Evolutionary conservation across 176 grass and related monocot species (phyloP).

Genomic region (Typha latifolia): DNA sequence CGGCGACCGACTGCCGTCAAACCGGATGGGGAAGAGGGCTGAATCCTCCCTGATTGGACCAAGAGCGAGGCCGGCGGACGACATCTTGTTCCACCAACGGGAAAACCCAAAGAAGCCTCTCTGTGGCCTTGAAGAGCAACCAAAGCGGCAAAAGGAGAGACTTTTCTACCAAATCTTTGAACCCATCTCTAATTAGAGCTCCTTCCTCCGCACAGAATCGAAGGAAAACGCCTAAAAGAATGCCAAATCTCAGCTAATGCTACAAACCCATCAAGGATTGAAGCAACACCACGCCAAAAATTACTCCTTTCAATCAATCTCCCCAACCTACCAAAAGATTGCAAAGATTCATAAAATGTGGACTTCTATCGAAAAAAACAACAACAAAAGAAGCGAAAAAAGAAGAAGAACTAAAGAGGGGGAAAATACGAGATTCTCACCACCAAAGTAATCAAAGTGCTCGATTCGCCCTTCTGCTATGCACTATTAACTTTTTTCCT

Average conservation of each 20-base stretch:
- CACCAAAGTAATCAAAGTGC: background rate
- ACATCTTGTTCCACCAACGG: constrained; percentile 30
- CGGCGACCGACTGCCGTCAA: constrained; percentile 22
- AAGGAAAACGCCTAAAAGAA: constrained; percentile 39
- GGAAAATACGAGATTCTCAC: background rate
- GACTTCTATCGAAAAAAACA: background rate
- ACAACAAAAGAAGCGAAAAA: no score
- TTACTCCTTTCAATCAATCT: background rate
- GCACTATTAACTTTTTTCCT: background rate
- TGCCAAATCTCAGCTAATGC: background rate
- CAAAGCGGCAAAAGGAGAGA: background rate
- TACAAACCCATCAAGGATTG: background rate
- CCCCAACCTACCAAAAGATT: background rate
- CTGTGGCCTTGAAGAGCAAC: constrained; percentile 1
- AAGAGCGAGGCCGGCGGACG: constrained; percentile 29
- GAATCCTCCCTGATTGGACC: constrained; percentile 29
- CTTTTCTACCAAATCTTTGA: constrained; percentile 23
- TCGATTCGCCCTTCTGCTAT: background rate
- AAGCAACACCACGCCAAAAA: background rate
- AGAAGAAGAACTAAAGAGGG: background rate
- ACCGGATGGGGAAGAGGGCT: constrained; percentile 27
- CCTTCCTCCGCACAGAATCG: constrained; percentile 25
- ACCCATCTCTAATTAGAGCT: constrained; percentile 31
- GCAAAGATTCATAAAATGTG: background rate
- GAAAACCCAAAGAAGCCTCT: constrained; percentile 6